A percentile compares a stretch with the other conserved stretches of the same genome.
These are phyloP conservation scores for Hypoxylon subgilvum DNA, from an alignment of 495 filamentous ascomycete species.

Conservation along the genomic window DNA sequence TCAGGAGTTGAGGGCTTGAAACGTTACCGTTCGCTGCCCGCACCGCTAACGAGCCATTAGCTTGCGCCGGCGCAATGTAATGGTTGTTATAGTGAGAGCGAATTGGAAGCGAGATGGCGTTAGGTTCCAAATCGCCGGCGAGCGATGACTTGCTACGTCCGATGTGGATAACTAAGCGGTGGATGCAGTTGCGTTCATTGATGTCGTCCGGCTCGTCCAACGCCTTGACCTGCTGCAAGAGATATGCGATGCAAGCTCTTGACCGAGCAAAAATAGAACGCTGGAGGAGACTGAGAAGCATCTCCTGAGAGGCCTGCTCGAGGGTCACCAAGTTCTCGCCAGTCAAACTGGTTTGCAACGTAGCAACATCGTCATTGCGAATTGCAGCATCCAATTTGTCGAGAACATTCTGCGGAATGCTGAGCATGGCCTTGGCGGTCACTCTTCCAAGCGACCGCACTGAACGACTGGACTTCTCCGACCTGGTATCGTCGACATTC, in stretches of 20 bases:
- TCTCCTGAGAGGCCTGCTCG: constrained; percentile 61
- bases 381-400: constrained; percentile 80
- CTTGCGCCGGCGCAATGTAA: constrained; percentile 70
- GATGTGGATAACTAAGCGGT: constrained; percentile 87
- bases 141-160: constrained; percentile 74
- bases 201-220: constrained; percentile 90
- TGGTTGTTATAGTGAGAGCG: constrained; percentile 67
- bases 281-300: constrained; percentile 82
- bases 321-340: constrained; percentile 61
- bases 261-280: constrained; percentile 77
- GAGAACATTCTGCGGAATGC: constrained; percentile 66
- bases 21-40: constrained; percentile 49
- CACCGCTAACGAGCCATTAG: constrained; percentile 61
- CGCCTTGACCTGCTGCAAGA: constrained; percentile 69
- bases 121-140: constrained; percentile 56
- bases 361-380: constrained; percentile 70
- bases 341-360: constrained; percentile 63
- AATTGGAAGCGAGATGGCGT: constrained; percentile 54
- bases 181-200: constrained; percentile 90
- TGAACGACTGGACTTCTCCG: constrained; percentile 62
- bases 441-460: constrained; percentile 72
- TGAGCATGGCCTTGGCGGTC: constrained; percentile 72
- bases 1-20: constrained; percentile 64
- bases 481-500: constrained; percentile 70
- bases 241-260: constrained; percentile 67